Evolutionary conservation across 2,329 filamentous ascomycete species (phyloP), one percentile per base, ranked within the genome.

Genomic region (Exophiala viscosa): DNA sequence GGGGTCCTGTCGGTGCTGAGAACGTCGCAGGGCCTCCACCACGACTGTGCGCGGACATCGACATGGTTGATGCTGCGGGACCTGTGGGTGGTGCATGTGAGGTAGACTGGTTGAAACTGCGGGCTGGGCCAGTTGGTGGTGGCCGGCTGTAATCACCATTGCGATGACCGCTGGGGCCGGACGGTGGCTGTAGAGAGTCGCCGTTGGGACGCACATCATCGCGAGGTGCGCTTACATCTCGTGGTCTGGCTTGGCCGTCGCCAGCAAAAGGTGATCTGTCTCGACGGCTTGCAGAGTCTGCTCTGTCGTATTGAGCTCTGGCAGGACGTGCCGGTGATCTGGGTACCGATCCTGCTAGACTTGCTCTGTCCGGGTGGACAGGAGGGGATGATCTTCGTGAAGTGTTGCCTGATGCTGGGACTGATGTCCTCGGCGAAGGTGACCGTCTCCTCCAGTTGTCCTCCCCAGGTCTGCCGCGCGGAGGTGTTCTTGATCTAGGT

Each of bases 321-420:
- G 56, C 38, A 42, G 48, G 44, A 41, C 58, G 59, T 46, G 54
- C 54, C 8, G 66, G 60, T 18, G 61, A 66, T 60, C 48, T 62
- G 43, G 50, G 58, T 55, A 42, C 43, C 36, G 49, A 66, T 44
- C 54, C 65, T 57, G 59, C 53, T 49, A 75, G 62, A 43, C 70
- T 73, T 45, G 73, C 64, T 60, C 79, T 74, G 58, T 81, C 83
- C 13, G 76, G 74, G 61, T 82, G 79, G 11, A 78, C 68, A 20
- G 73, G 78, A 13, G 83, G 83, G 5, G 83, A 85, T 7, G 83
- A 84, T 44, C 81, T 75, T 51, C 81, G 77, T 17, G 83, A 85
- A 28, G 79, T 82, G 15, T 75, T 68, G 15, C 70, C 76, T 7
- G 83, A 85, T 35, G 76, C 78, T 50, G 76, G 70, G 17, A 74